Conservation (phyloP, 2,329 filamentous ascomycete species). For the Xylogone sp. region DNA sequence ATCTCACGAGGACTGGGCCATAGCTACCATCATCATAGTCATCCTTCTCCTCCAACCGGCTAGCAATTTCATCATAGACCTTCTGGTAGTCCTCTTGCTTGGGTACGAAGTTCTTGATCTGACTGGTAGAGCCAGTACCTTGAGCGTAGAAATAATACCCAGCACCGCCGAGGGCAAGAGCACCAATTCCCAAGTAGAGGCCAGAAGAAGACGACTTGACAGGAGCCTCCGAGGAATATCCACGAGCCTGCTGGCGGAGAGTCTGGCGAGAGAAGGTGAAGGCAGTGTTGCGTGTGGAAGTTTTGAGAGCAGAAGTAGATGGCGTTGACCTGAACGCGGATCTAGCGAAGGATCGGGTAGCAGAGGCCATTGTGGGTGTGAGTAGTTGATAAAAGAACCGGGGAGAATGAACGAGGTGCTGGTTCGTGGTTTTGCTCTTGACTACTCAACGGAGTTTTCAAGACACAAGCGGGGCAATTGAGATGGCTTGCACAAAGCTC, state of each 20-base stretch:
- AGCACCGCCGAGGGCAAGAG: conserved; percentile 56
- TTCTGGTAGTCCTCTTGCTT: conserved; percentile 89
- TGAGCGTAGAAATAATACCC: conserved; percentile 63
- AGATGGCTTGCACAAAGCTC: not conserved
- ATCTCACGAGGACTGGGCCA: conserved; percentile 82
- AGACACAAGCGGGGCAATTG: not conserved
- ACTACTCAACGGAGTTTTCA: not conserved
- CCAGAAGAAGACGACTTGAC: conserved; percentile 45
- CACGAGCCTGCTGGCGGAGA: conserved; percentile 71
- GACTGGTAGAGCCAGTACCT: conserved; percentile 38
- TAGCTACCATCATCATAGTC: conserved; percentile 97
- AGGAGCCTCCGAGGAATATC: conserved; percentile 75
- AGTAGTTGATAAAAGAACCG: not conserved
- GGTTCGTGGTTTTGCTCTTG: not conserved
- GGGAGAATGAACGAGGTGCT: not conserved
- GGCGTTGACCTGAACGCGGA: conserved; percentile 28
- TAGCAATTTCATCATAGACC: conserved; percentile 86
- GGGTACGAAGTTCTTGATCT: conserved; percentile 61
- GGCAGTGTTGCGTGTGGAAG: conserved; percentile 51
- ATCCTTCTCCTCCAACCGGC: conserved; percentile 78
- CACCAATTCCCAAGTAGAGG: conserved; percentile 55
- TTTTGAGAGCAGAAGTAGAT: conserved; percentile 50
- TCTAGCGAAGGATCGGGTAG: conserved; percentile 33
- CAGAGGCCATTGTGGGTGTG: conserved; percentile 32
- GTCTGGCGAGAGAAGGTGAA: conserved; percentile 61